A percentile compares a stretch with the other conserved stretches of the same genome.
phyloP scores from a whole-genome alignment of 495 filamentous ascomycete species.

The Penicillium longicatenatum region DNA sequence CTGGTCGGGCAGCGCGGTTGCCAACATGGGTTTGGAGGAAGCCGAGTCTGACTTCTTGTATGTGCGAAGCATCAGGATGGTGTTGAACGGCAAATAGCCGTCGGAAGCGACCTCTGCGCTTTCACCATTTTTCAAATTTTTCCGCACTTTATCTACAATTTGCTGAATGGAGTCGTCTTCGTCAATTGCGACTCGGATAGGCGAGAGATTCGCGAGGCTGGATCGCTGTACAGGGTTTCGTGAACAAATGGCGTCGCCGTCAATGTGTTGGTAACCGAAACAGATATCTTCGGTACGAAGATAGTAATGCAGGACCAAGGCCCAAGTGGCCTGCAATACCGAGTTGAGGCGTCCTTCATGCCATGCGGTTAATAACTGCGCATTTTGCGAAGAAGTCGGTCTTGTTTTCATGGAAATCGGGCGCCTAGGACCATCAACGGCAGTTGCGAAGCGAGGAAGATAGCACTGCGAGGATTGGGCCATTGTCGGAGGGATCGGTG shows the following conservation, averaged over 20 bases:
- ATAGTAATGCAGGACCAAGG: slow-evolving; percentile 54
- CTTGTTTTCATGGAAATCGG: slow-evolving; percentile 40
- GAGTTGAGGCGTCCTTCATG: slow-evolving; percentile 29
- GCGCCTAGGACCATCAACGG: slow-evolving; percentile 34
- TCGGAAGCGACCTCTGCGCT: slow-evolving; percentile 14
- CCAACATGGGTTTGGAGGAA: slow-evolving; percentile 31
- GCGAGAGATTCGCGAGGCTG: slow-evolving; percentile 16
- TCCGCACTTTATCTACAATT: slow-evolving; percentile 35
- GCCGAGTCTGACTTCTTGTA: slow-evolving; percentile 26
- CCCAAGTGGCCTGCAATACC: slow-evolving; percentile 56
- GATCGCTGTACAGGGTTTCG: slow-evolving; percentile 24
- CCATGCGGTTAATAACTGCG: slow-evolving; percentile 41
- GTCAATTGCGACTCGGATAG: slow-evolving; percentile 31
- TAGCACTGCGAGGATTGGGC: slow-evolving; percentile 40
- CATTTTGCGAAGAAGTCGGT: slow-evolving; percentile 33
- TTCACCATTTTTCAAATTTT: slow-evolving; percentile 3
- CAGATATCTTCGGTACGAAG: slow-evolving; percentile 55
- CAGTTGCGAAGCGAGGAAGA: slow-evolving; percentile 39
- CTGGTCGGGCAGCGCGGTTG: slow-evolving; percentile 38
- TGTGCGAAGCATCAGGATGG: slow-evolving; percentile 43
- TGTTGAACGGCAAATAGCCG: slow-evolving; percentile 38
- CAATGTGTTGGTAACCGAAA: slow-evolving; percentile 54
- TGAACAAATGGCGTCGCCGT: slow-evolving; percentile 23
- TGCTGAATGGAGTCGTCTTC: slow-evolving; percentile 34
- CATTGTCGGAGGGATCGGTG: slow-evolving; percentile 15